Evolutionary conservation across 2,329 filamentous ascomycete species (phyloP).

Genomic region (Sporothrix schenckii): DNA sequence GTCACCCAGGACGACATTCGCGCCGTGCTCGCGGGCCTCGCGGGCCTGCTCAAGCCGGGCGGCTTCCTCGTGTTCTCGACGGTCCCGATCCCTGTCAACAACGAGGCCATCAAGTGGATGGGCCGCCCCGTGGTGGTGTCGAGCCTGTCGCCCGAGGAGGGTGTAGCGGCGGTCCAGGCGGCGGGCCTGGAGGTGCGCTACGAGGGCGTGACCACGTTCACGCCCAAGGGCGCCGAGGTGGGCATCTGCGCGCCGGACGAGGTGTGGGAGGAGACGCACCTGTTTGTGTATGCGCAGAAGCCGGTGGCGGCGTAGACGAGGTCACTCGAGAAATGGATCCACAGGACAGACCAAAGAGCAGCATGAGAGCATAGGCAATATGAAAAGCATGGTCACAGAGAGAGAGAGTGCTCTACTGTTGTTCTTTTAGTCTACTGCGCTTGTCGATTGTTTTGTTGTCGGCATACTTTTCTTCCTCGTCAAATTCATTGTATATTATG

Average conservation of each 20-base stretch:
- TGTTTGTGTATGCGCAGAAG: constrained; percentile 41
- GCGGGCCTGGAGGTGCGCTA: constrained; percentile 37
- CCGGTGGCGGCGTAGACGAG: constrained; percentile 1
- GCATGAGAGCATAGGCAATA: no score
- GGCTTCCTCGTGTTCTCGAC: constrained; percentile 49
- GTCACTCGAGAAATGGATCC: no score
- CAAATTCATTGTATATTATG: no score
- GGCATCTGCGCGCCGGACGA: constrained; percentile 39
- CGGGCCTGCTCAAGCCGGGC: constrained; percentile 42
- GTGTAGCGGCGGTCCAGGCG: constrained; percentile 34
- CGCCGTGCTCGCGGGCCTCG: constrained; percentile 37
- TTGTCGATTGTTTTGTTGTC: no score
- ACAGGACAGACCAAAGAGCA: no score
- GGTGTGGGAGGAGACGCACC: constrained; percentile 41
- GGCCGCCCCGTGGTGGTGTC: constrained; percentile 39
- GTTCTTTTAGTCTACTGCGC: no score
- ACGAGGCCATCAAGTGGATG: constrained; percentile 39
- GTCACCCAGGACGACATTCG: constrained; percentile 40
- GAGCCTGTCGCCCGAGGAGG: constrained; percentile 37
- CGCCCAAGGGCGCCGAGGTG: constrained; percentile 37
- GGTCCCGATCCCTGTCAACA: constrained; percentile 38
- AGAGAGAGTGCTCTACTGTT: no score
- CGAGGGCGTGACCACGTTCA: constrained; percentile 35
- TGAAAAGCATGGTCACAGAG: no score
- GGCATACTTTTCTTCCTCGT: no score